Base-by-base conservation (phyloP, 768 basidiomycete genomes). In the Tylopilus sp. region DNA sequence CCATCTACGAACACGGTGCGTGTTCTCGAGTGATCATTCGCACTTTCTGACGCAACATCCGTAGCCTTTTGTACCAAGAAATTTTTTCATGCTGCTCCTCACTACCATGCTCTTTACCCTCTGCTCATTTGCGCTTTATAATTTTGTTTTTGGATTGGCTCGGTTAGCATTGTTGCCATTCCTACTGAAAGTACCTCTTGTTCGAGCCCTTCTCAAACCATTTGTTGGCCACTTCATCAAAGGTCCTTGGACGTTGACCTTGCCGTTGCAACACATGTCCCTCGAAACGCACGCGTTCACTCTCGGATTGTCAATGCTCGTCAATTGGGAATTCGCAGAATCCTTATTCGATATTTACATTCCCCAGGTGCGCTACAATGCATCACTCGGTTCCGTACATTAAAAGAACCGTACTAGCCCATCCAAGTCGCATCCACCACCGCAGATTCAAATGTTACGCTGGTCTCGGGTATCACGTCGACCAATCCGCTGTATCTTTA, bases 401-500 rank as follows among this genome's bases (percentile, higher is more conserved):
- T 51, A 9, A 62, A 36, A 42, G 26, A n/a, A 11, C 15, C 33
- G 12, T 39, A 13, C 38, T 55, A 86, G 81, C 78, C 80, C 2
- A 64, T 82, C 21, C 58, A 69, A 3, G 73, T 83, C 0, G 72
- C 78, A 0, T 58, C 66, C 11, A 53, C 67, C 8, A 74, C 81
- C 2, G 63, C 78, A 1, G 80, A 87, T 45, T 76, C 82, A 2
- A 74, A 78, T 35, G 69, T 77, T 4, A 80, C 77, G 4, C 69
- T 88, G 6, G 70, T 88, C 10, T 83, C 86, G 5, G 90, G 88
- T 10, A 71, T 81, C 39, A 76, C 81, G 2, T 85, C 83, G 17
- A 54, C 67, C 4, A 77, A 82, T 47, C 52, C 53, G 21, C 62
- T 75, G 23, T 85, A 81, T 67, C 77, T 78, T 38, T 78, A 84